phyloP scores from a whole-genome alignment of 2,329 filamentous ascomycete species.

The Dichotomopilus funicola region DNA sequence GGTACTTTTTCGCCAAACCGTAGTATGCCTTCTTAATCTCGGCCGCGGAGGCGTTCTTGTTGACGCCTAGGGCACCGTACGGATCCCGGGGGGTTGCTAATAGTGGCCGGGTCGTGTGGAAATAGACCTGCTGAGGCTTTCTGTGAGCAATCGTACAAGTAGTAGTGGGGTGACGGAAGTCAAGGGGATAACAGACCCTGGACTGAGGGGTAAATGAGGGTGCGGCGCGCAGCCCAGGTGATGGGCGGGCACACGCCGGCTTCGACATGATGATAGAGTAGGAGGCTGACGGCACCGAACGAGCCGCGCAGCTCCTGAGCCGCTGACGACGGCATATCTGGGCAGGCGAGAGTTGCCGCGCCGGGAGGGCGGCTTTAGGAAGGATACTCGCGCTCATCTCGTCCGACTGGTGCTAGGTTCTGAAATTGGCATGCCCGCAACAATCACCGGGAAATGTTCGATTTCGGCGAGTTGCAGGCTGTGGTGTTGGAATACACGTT shows the following conservation, averaged over 20 bases:
- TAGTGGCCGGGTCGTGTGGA: conserved; percentile 52
- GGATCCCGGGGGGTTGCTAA: conserved; percentile 62
- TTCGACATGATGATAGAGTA: conserved; percentile 15
- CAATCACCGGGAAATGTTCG: background rate
- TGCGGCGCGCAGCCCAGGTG: background rate
- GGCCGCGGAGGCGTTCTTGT: conserved; percentile 68
- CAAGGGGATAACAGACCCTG: conserved; percentile 7
- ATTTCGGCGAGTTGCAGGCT: too few relatives aligned
- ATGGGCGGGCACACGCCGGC: conserved; percentile 12
- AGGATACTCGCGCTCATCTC: conserved; percentile 32
- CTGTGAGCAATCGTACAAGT: conserved; percentile 1
- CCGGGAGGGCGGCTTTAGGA: conserved; percentile 30
- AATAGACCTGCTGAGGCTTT: conserved; percentile 27
- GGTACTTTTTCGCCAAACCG: conserved; percentile 91
- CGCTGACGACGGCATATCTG: conserved; percentile 28
- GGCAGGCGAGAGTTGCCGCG: conserved; percentile 27
- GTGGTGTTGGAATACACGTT: too few relatives aligned
- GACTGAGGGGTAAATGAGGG: background rate
- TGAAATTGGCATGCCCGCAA: conserved; percentile 10
- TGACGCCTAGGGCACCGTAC: conserved; percentile 79
- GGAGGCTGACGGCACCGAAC: conserved; percentile 16
- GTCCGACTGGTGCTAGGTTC: conserved; percentile 4
- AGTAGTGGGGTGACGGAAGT: background rate
- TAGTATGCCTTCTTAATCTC: conserved; percentile 99
- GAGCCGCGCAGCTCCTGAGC: conserved; percentile 20